A percentile compares a stretch with the other conserved stretches of the same genome.
Evolutionary conservation across 306 rosid genomes (phyloP).

Genomic region (Medicago lupulina): DNA sequence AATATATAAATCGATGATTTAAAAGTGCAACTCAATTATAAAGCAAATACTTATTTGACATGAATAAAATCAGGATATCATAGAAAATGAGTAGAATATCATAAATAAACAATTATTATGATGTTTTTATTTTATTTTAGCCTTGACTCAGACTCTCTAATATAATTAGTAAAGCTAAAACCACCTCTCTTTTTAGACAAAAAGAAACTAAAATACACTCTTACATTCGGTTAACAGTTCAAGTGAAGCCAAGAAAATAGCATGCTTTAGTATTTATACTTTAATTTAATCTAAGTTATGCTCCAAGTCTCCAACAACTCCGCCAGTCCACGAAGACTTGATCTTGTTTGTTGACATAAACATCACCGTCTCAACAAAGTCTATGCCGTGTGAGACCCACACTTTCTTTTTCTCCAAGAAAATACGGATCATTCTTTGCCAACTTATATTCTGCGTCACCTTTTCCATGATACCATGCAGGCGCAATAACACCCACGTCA

Average conservation of each 20-base stretch:
- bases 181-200: neutral
- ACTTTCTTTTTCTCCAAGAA: neutral
- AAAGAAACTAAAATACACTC: neutral
- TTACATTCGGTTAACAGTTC: neutral
- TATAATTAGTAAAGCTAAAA: no score
- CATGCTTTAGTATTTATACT: neutral
- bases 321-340: neutral
- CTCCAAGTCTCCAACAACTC: neutral
- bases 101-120: no score
- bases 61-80: no score
- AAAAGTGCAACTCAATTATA: no score
- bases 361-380: neutral
- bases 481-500: neutral
- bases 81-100: no score
- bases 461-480: neutral
- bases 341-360: neutral
- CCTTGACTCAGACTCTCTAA: neutral
- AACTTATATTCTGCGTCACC: neutral
- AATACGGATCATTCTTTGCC: neutral
- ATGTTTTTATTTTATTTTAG: neutral
- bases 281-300: neutral
- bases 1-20: no score
- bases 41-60: no score
- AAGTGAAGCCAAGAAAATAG: neutral
- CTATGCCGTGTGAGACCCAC: constrained; percentile 23